Conservation (phyloP, 1,284 basidiomycete genomes). For the Bondarzewia mesenterica region DNA sequence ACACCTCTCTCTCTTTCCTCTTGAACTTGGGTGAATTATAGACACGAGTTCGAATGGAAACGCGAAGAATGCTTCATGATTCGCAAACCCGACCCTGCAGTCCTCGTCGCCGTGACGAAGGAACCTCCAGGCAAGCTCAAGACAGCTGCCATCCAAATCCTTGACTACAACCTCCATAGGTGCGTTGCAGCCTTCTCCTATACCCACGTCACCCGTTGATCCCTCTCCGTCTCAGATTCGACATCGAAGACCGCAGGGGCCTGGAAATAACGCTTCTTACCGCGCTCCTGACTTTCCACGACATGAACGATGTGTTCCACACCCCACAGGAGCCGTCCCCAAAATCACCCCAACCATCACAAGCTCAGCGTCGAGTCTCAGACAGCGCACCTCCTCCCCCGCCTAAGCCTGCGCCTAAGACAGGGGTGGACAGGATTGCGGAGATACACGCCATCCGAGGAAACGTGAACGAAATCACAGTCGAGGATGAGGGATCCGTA, state of each 20-base stretch:
- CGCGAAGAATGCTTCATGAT: conserved; percentile 75
- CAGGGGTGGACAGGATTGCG: conserved; percentile 55
- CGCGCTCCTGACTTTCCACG: conserved; percentile 68
- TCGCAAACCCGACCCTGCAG: conserved; percentile 78
- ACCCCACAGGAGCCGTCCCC: conserved; percentile 19
- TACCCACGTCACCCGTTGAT: conserved; percentile 1
- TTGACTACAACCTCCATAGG: conserved; percentile 80
- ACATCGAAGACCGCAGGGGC: conserved; percentile 75
- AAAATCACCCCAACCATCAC: neutral
- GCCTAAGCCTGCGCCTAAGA: conserved; percentile 53
- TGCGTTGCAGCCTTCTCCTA: conserved; percentile 19
- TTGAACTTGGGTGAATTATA: conserved; percentile 19
- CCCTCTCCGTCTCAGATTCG: conserved; percentile 43
- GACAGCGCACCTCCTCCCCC: conserved; percentile 35
- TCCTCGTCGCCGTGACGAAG: conserved; percentile 73
- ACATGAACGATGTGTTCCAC: conserved; percentile 55
- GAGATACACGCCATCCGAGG: conserved; percentile 58
- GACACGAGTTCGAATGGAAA: conserved; percentile 78
- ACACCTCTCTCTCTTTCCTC: neutral
- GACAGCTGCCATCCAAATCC: conserved; percentile 65
- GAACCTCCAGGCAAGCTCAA: conserved; percentile 61
- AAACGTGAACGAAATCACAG: conserved; percentile 65
- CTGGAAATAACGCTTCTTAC: conserved; percentile 76
- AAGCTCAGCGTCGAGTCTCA: neutral
- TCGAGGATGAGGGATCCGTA: conserved; percentile 55